Base-by-base conservation (phyloP, 164 flowering plant species). In the Vitis rotundifolia region DNA sequence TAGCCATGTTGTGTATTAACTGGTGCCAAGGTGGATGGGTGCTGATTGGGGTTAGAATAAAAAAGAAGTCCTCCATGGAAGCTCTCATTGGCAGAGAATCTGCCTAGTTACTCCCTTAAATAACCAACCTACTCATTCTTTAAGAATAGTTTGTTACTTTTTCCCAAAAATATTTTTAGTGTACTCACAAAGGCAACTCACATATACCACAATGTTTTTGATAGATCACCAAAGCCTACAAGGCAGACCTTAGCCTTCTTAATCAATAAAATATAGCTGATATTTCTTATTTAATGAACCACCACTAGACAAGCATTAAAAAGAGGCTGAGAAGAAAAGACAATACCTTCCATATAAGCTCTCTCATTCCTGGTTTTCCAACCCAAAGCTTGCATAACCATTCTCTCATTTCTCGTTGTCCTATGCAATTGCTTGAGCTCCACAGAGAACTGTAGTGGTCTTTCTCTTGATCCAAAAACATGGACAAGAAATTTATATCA, bases 311-410 rank as follows among this genome's bases (percentile, higher is more conserved):
- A 63, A 58, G 9, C 6, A 54, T 3, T 61, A 53, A 37, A 54
- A 63, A 54, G 64, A 68, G 57, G 49, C 15, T 66, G 66, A 37
- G 6, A 47, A 28, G 31, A 54, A 51, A 49, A 53, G 56, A 14
- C 1, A 47, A 11, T 85, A 95, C 99, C 99, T 95, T 91, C 99
- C 99, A 95, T 73, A 92, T 77, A 59, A 92, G 77, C 54, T 89
- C 90, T 79, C 96, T 86, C 74, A 84, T 77, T 72, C 62, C 88
- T 68, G 96, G 93, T 78, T 86, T 92, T 67, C 54, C 76, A 69
- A 80, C 67, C 99, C 99, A 95, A 77, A 95, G 99, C 83, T 79
- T 92, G 72, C 80, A 86, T 71, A 95, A 77, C 99, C 99, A 95
- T 55, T 81, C 85, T 76, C 99, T 87, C 83, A 92, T 75, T 78